Conservation (phyloP, 768 basidiomycete species). For the Tubosaeta sp. region DNA sequence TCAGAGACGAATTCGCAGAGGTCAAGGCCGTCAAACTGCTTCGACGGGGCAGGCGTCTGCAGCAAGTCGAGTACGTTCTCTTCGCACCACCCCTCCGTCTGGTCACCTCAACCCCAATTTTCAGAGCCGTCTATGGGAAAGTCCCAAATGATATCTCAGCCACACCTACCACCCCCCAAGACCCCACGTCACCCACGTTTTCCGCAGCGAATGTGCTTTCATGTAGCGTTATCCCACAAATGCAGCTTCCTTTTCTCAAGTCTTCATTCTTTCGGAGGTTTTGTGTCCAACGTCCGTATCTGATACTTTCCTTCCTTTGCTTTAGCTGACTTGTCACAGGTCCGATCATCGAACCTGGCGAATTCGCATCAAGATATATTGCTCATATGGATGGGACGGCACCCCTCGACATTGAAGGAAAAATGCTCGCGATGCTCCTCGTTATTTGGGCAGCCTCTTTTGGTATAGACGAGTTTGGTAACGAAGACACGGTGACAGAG, state of each 20-base stretch:
- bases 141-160: conserved; percentile 39
- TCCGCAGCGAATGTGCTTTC: not conserved
- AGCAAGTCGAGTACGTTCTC: conserved; percentile 73
- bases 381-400: conserved; percentile 61
- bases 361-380: conserved; percentile 71
- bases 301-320: not conserved
- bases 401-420: conserved; percentile 66
- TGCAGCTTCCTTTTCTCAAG: conserved; percentile 74
- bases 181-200: conserved; percentile 10
- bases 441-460: conserved; percentile 89
- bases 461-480: conserved; percentile 76
- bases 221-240: conserved; percentile 57
- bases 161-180: conserved; percentile 20
- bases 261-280: conserved; percentile 86
- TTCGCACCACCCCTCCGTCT: not conserved
- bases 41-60: conserved; percentile 70
- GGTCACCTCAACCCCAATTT: conserved; percentile 3
- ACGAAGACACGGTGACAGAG: conserved; percentile 27
- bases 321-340: conserved; percentile 42
- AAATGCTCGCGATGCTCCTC: conserved; percentile 72
- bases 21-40: conserved; percentile 87
- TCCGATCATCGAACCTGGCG: conserved; percentile 77
- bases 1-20: conserved; percentile 87
- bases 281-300: conserved; percentile 69
- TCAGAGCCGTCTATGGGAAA: conserved; percentile 77